Conservation (phyloP, 257 asterid species). For the Leonotis leonurus region DNA sequence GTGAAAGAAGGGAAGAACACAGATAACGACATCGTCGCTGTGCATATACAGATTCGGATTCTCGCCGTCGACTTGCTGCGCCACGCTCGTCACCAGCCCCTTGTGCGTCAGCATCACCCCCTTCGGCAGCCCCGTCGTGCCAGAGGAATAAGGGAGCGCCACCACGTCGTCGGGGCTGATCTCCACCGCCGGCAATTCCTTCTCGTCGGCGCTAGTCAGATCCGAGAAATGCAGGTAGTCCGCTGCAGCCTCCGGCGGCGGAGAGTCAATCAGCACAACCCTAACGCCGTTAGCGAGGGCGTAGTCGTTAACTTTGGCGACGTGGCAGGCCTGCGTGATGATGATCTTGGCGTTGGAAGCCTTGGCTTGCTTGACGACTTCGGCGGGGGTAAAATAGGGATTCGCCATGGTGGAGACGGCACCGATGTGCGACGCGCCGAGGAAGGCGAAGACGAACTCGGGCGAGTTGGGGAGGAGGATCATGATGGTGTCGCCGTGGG, state of each 20-base stretch:
- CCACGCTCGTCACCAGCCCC: constrained; percentile 78
- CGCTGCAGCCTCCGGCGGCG: constrained; percentile 33
- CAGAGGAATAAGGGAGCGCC: constrained; percentile 91
- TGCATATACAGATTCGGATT: constrained; percentile 82
- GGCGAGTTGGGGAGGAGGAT: constrained; percentile 72
- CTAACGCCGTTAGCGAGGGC: constrained; percentile 34
- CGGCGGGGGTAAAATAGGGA: constrained; percentile 67
- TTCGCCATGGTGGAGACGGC: constrained; percentile 81
- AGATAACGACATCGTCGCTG: constrained; percentile 66
- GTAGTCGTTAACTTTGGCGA: constrained; percentile 44
- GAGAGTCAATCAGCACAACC: constrained; percentile 40
- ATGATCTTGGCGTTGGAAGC: constrained; percentile 59
- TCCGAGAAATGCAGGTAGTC: constrained; percentile 51
- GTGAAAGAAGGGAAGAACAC: constrained; percentile 76
- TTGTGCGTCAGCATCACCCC: constrained; percentile 95
- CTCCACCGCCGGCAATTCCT: constrained; percentile 47
- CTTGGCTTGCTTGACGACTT: constrained; percentile 62
- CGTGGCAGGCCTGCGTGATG: constrained; percentile 45
- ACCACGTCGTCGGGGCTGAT: constrained; percentile 65
- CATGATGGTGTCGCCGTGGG: constrained; percentile 71
- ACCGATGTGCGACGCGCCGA: constrained; percentile 76
- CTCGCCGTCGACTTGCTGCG: constrained; percentile 92
- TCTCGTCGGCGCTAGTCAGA: constrained; percentile 41
- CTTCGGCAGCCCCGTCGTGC: constrained; percentile 91
- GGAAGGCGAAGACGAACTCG: constrained; percentile 73